Conservation (phyloP, 1,139 yeast species). For the Pichia sp. region DNA sequence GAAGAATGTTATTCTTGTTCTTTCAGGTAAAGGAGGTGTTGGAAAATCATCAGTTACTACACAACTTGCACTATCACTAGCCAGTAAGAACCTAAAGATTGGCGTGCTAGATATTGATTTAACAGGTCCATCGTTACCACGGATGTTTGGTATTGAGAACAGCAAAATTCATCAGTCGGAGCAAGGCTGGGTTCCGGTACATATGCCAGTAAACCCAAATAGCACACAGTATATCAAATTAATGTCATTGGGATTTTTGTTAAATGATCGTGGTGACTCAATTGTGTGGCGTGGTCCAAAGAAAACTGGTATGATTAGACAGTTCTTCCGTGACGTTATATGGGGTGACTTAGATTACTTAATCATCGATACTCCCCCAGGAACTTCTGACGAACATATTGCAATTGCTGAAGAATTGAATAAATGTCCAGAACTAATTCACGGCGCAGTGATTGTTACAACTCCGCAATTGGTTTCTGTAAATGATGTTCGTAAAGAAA, state of each 20-base stretch:
- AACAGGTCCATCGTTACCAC: constrained; percentile 94
- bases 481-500: constrained; percentile 89
- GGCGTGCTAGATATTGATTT: constrained; percentile 93
- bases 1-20: constrained; percentile 70
- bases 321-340: constrained; percentile 79
- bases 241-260: constrained; percentile 87
- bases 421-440: constrained; percentile 58
- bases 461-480: constrained; percentile 94
- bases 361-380: constrained; percentile 96
- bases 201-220: constrained; percentile 22
- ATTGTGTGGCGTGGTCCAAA: constrained; percentile 99
- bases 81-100: constrained; percentile 63
- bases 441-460: constrained; percentile 91
- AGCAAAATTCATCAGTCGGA: constrained; percentile 75
- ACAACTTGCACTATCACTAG: constrained; percentile 78
- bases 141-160: constrained; percentile 89
- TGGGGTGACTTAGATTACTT: constrained; percentile 86
- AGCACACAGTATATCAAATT: constrained; percentile 19
- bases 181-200: constrained; percentile 88
- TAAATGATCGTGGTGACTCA: constrained; percentile 77
- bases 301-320: constrained; percentile 95
- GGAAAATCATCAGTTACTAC: constrained; percentile 96
- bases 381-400: constrained; percentile 96
- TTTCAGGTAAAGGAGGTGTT: constrained; percentile 97
- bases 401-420: constrained; percentile 89